Base-by-base conservation (phyloP, 2,329 filamentous ascomycete genomes). In the Hymenoscyphus fructigenus region DNA sequence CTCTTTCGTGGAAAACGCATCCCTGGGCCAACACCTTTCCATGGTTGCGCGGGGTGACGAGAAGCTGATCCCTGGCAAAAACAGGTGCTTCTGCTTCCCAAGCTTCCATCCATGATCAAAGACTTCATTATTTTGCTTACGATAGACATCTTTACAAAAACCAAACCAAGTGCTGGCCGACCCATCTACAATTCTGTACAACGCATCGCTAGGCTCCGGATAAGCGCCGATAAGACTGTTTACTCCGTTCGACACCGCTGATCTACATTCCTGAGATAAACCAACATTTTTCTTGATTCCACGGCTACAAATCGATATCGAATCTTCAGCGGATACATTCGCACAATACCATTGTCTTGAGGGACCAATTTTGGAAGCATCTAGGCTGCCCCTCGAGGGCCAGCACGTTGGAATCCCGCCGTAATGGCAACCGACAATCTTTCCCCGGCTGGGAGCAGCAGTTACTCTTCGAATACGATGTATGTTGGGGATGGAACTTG, bases 401-500 rank as follows among this genome's bases (percentile, higher is more conserved):
- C 60, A 66, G 64, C 64, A 44, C 61, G 26, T 32, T 38, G 44
- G 38, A 61, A 47, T 56, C 63, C 65, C 68, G 68, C 68, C 70
- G 62, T 61, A 38, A 75, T 75, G 74, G 72, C 73, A 59, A 69
- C 70, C 29, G 57, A 76, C 64, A 67, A 68, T 55, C 68, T 76
- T 50, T 73, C 74, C 38, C 83, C 89, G 69, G 84, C 91, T 59
- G 91, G 91, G 74, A 87, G 87, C 77, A 89, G 87, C 75, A 86
- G 83, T 69, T 94, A 94, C 78, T 83, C 84, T 71, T 92, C 90
- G 60, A 83, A 88, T 73, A 91, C 88, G n/a, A 82, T 93, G 83
- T 83, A 81, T 63, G 91, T 94, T 17, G 91, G 91, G 68, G 91
- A 94, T 75, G 91, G 91, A 26, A 94, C 91, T 38, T 95, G 91